These are phyloP conservation scores for Antitrichia curtipendula DNA, from an alignment of 225 moss, liverwort and hornwort species.

Conservation along the genomic window DNA sequence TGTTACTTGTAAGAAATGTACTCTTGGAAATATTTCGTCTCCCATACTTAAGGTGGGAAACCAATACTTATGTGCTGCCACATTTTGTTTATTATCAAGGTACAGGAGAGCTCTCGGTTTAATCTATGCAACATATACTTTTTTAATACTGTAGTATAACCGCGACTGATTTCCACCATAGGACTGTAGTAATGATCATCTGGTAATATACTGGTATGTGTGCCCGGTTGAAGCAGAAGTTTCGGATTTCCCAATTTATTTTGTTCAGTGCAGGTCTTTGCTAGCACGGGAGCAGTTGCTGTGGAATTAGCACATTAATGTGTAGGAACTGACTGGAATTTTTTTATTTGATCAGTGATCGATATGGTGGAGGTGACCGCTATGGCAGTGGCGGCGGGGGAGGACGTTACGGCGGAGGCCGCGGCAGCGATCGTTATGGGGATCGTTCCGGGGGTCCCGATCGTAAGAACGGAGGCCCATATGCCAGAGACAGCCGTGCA, in stretches of 20 bases:
- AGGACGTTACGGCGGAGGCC: conserved; percentile 59
- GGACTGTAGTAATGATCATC: neutral
- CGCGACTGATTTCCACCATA: no score
- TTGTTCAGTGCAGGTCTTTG: neutral
- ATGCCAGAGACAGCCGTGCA: conserved; percentile 42
- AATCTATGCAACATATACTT: neutral
- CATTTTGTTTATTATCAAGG: neutral
- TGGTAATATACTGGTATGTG: neutral
- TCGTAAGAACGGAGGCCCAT: conserved; percentile 49
- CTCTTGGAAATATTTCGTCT: neutral
- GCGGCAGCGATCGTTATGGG: conserved; percentile 46
- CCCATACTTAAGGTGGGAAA: neutral
- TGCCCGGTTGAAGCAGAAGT: neutral
- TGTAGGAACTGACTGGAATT: neutral
- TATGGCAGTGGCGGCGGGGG: conserved; percentile 76
- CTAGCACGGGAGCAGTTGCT: neutral
- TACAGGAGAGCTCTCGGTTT: neutral
- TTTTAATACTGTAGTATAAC: no score
- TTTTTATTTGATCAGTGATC: no score
- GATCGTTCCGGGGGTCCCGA: conserved; percentile 46
- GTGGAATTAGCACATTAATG: neutral
- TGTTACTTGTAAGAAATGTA: neutral
- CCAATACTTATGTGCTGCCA: no score
- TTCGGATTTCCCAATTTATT: neutral
- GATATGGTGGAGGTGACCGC: conserved; percentile 86